Evolutionary conservation across 371 early-diverging fungal genomes (phyloP), one percentile per base, ranked within the genome.

Genomic region (Apophysomyces trapeziformis): DNA sequence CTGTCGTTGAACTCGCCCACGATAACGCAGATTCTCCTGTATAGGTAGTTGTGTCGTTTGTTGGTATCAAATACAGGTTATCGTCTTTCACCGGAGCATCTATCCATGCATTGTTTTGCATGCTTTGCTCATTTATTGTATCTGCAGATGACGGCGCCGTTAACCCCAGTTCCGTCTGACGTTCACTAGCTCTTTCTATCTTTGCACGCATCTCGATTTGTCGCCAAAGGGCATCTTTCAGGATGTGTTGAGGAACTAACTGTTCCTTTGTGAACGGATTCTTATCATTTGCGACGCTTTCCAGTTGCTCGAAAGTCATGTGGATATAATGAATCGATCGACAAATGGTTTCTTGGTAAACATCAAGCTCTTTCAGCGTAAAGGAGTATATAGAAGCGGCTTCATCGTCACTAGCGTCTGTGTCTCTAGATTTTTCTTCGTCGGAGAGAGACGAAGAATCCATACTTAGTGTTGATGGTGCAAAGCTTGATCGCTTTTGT

Each of bases 281-380:
- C 6, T 58, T 44, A 58, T 87, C 86, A 5, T 63, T 60, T 41
- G 69, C 61, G 39, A 87, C 82, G 1, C 62, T 47, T 41, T 79
- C 75, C 0, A 87, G 70, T 38, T 86, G 84, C 46, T 85, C 82
- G 73, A 86, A 83, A 7, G 82, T 75, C 85, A 87, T 86, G 69
- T 86, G 84, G 72, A 85, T 80, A 57, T 86, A 87, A 57, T 78
- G 67, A 16, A 87, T 79, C 1, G 75, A 68, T 0, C 70, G 70
- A 6, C 74, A 63, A 26, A 87, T 68, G 13, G 84, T 66, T 2
- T 63, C 61, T 4, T 71, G 60, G 41, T 75, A 81, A 0, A 67
- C 64, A 0, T 57, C 58, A 21, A 78, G 69, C 0, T 79, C 74
- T 2, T 74, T 67, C 13, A 70, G 60, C 8, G 35, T 32, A 12